These are phyloP conservation scores for Penicillium simplicissimum DNA, from an alignment of 495 filamentous ascomycete genomes.

Conservation along the genomic window DNA sequence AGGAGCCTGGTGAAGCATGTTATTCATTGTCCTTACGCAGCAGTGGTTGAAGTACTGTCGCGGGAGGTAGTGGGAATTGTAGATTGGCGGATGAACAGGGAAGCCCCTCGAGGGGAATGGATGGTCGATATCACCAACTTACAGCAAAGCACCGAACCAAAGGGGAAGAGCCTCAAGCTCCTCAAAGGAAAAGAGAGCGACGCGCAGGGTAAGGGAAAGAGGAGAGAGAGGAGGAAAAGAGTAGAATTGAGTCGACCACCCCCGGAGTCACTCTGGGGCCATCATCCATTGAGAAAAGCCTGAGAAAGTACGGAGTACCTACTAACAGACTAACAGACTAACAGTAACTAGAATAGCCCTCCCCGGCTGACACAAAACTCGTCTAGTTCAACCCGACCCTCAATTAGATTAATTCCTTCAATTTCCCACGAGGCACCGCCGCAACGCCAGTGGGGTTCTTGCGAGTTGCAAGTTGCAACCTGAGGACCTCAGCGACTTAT, in stretches of 20 bases:
- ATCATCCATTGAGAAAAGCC: not conserved
- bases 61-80: not conserved
- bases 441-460: not conserved
- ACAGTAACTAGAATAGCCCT: not conserved
- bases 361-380: not conserved
- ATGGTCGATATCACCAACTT: not conserved
- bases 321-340: no score
- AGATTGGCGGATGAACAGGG: not conserved
- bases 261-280: not conserved
- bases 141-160: constrained; percentile 5
- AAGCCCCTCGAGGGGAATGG: not conserved
- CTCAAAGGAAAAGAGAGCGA: constrained; percentile 11
- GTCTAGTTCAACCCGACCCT: not conserved
- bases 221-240: constrained; percentile 16
- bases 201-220: constrained; percentile 17
- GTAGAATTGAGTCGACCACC: not conserved
- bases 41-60: not conserved
- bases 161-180: constrained; percentile 31
- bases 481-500: not conserved
- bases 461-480: not conserved
- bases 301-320: no score
- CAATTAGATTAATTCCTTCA: constrained; percentile 1
- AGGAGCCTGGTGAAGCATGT: constrained; percentile 1
- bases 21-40: not conserved
- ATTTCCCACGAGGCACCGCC: not conserved